A percentile compares a stretch with the other conserved stretches of the same genome.
Evolutionary conservation across 2,329 filamentous ascomycete genomes (phyloP).

Genomic region (Tolypocladium ovalisporum): DNA sequence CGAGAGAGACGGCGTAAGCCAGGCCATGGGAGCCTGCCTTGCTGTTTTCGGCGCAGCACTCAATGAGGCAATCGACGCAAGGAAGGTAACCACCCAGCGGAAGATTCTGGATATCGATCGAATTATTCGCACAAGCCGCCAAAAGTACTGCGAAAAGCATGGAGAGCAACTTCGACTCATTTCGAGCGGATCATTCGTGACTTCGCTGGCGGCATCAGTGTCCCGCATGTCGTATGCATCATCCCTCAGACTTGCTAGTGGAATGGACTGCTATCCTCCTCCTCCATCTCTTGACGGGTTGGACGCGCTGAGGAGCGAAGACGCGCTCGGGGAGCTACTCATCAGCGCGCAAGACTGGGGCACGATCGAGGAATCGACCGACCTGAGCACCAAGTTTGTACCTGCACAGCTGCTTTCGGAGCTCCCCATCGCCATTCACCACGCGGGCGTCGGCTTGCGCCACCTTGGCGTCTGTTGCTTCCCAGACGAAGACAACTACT

Average conservation of each 20-base stretch:
- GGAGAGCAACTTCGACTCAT: neutral
- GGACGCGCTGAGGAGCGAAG: neutral
- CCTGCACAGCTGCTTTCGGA: neutral
- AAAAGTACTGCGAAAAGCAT: neutral
- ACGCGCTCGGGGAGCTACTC: neutral
- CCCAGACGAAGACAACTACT: neutral
- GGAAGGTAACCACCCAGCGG: too few species aligned
- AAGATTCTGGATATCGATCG: neutral
- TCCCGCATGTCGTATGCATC: neutral
- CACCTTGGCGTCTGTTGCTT: neutral
- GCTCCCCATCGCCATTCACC: neutral
- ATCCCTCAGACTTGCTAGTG: neutral
- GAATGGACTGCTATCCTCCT: neutral
- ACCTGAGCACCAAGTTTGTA: neutral
- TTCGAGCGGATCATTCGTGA: neutral
- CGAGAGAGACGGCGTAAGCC: too few species aligned
- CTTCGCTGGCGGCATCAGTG: neutral
- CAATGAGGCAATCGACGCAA: too few species aligned
- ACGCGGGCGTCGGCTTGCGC: neutral
- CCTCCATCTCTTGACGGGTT: neutral
- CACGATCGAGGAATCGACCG: neutral
- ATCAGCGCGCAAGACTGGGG: neutral
- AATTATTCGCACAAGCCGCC: neutral
- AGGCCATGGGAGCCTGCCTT: too few species aligned
- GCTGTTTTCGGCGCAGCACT: too few species aligned